Percentiles rank a stretch among this genome's conserved stretches.
phyloP scores from a whole-genome alignment of 352 stramenopile species.

The Phytophthora sp. region DNA sequence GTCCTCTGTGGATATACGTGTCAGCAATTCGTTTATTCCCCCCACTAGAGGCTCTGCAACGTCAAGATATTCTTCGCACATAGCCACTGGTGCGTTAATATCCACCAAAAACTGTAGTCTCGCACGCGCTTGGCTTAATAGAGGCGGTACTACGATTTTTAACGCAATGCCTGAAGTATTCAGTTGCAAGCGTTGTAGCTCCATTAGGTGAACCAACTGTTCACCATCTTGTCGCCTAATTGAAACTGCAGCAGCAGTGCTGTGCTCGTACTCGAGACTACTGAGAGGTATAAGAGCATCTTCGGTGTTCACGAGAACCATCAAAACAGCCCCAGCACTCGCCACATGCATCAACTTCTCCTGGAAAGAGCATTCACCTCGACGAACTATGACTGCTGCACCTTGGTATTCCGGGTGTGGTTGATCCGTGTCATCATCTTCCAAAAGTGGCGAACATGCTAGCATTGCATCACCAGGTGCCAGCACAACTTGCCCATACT shows the following conservation, averaged over 20 bases:
- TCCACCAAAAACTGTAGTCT: conserved; percentile 43
- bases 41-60: conserved; percentile 2
- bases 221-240: conserved; percentile 34
- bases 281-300: conserved; percentile 33
- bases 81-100: conserved; percentile 35
- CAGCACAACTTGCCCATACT: conserved; percentile 9
- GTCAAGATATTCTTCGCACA: conserved; percentile 42
- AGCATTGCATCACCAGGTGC: conserved; percentile 21
- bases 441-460: conserved; percentile 19
- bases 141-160: background rate
- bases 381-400: conserved; percentile 35
- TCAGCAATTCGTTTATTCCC: conserved; percentile 31
- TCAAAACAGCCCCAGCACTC: conserved; percentile 12
- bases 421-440: background rate
- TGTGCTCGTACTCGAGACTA: conserved; percentile 24
- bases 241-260: conserved; percentile 26
- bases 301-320: conserved; percentile 54
- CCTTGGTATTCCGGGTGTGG: background rate
- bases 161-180: background rate
- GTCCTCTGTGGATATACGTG: conserved; percentile 3
- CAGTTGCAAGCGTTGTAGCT: background rate
- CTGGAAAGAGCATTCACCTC: conserved; percentile 48
- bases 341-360: conserved; percentile 39
- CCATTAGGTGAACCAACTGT: conserved; percentile 18
- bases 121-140: conserved; percentile 27